Base-by-base conservation (phyloP, 1,284 basidiomycete genomes). In the Irpex sp. region DNA sequence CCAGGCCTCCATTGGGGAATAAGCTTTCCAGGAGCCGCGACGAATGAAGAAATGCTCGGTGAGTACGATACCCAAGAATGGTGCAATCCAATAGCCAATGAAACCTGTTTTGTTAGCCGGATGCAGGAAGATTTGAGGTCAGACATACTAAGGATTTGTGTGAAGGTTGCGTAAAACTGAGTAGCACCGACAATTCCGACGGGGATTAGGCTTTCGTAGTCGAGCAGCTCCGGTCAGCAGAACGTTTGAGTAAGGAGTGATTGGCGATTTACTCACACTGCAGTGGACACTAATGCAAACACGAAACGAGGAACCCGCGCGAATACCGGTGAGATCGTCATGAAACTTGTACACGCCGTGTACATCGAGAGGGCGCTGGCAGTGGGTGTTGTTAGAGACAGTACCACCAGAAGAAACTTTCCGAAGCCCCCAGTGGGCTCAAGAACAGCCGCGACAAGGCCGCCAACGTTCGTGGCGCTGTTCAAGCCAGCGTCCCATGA, bases 361-460 rank as follows among this genome's bases (percentile, higher is more conserved):
- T 93, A 93, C 83, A 93, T 90, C 13, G 84, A 88, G 2, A 89
- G 88, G 9, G 88, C 91, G 68, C 87, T 81, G 9, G 82, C 79
- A 52, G 83, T 82, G 0, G 84, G 79, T n/a, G 83, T 75, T 8
- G 78, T 81, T 62, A 91, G 74, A 0, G 85, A 75, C 48, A 90
- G 73, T 21, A 88, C 64, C 37, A 87, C 83, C 8, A 88, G 77
- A 36, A 89, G 72, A 67, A 90, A 86, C 67, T 83, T 82, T 40
- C 86, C 86, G 63, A 84, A 84, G 9, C 79, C 78, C 56, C 78
- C 76, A 69, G 80, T 79, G 1, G 78, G 80, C 0, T 73, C 72
- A 17, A 84, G 73, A 3, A 81, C 74, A 40, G 81, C 77, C 0
- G 77, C 76, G 11, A 82, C 65, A 21, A 84, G 70, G 37, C 80